A percentile compares a stretch with the other conserved stretches of the same genome.
Evolutionary conservation across 768 basidiomycete species (phyloP).

Genomic region (Obba rivulosa): DNA sequence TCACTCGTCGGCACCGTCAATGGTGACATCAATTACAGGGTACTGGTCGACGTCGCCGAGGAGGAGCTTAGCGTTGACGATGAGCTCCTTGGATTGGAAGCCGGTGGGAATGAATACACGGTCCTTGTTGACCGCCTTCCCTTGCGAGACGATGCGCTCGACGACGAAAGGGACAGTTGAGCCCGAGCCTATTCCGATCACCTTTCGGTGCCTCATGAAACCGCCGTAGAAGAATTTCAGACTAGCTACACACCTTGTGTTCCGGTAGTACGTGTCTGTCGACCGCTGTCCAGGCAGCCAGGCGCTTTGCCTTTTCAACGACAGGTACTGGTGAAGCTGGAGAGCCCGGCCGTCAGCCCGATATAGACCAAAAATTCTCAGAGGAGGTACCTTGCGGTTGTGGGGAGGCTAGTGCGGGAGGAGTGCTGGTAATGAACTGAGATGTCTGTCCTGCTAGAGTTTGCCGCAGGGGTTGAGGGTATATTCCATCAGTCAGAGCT

Average conservation of each 20-base stretch:
- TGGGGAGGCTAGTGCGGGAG: background rate
- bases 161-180: constrained; percentile 97
- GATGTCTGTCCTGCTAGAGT: constrained; percentile 9
- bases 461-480: constrained; percentile 17
- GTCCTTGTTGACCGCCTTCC: constrained; percentile 62
- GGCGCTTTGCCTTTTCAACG: constrained; percentile 79
- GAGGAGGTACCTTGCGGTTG: constrained; percentile 8
- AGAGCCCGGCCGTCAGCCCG: background rate
- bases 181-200: constrained; percentile 87
- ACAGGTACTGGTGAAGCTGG: constrained; percentile 28
- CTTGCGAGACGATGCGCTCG: constrained; percentile 87
- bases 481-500: constrained; percentile 15
- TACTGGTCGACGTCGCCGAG: constrained; percentile 91
- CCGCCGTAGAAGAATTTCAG: background rate
- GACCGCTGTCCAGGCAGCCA: constrained; percentile 93
- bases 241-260: constrained; percentile 61
- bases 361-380: background rate
- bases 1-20: constrained; percentile 97
- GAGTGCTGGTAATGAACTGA: constrained; percentile 4
- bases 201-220: constrained; percentile 33
- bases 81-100: constrained; percentile 95
- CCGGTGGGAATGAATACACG: constrained; percentile 92
- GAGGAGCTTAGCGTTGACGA: constrained; percentile 68
- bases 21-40: constrained; percentile 88
- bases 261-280: constrained; percentile 80